Percentiles rank a stretch among this genome's conserved stretches.
phyloP scores from a whole-genome alignment of 2,329 filamentous ascomycete genomes.

The Didymella lethalis region DNA sequence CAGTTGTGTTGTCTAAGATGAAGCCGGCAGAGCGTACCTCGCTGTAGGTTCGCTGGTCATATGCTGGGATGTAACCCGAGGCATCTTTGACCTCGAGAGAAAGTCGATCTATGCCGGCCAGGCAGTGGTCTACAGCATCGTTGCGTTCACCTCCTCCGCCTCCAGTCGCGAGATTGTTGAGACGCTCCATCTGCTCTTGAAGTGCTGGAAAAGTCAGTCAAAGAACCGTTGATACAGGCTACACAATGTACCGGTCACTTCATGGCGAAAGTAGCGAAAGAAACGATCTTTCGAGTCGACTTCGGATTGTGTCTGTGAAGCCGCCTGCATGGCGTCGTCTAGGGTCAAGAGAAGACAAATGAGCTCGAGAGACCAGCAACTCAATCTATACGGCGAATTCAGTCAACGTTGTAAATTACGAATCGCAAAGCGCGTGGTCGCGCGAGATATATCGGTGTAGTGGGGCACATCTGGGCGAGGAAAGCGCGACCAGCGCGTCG shows the following conservation, averaged over 20 bases:
- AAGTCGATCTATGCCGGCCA: slow-evolving; percentile 79
- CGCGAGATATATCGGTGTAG: slow-evolving; percentile 17
- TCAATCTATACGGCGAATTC: not conserved
- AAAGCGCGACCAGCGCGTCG: slow-evolving; percentile 18
- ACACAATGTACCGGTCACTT: slow-evolving; percentile 67
- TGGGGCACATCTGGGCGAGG: slow-evolving; percentile 19
- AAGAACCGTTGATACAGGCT: not conserved
- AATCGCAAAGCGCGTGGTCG: slow-evolving; percentile 7
- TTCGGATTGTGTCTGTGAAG: slow-evolving; percentile 28
- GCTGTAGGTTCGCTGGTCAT: slow-evolving; percentile 87
- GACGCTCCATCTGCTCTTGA: slow-evolving; percentile 75
- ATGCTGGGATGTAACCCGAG: slow-evolving; percentile 80
- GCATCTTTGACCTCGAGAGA: slow-evolving; percentile 87
- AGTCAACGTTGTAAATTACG: not conserved
- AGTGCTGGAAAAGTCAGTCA: slow-evolving; percentile 64
- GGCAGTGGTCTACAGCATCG: slow-evolving; percentile 80
- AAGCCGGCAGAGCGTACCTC: slow-evolving; percentile 61
- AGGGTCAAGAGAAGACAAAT: not conserved
- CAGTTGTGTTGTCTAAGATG: slow-evolving; percentile 15
- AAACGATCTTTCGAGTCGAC: slow-evolving; percentile 74
- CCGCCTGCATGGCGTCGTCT: slow-evolving; percentile 18
- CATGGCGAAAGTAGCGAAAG: slow-evolving; percentile 81
- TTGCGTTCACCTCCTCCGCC: slow-evolving; percentile 77
- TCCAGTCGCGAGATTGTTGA: slow-evolving; percentile 68
- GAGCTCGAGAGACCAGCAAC: not conserved